Base-by-base conservation (phyloP, 2,329 filamentous ascomycete genomes). In the Lecanoromycetidae sp. region DNA sequence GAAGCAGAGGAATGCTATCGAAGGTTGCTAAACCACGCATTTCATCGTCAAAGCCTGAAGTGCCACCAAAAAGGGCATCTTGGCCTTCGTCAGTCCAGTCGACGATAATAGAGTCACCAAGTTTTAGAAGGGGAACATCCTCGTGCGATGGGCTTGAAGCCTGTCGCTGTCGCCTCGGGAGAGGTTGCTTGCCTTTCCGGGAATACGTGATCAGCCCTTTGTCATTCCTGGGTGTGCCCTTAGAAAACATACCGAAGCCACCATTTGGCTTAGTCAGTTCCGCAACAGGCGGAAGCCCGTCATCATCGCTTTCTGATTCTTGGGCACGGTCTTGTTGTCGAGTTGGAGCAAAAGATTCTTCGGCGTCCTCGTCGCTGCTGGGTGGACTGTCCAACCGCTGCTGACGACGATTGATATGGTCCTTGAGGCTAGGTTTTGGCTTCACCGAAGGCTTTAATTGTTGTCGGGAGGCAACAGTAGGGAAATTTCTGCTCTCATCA, bases 51-150 rank as follows among this genome's bases (percentile, higher is more conserved):
- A 56, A 53, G 46, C 67, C 66, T 39, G 57, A 60, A 4, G 59
- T 56, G 23, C 60, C 64, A 37, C 58, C 60, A 58, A 94, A 96
- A 19, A 94, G 70, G 13, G 70, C 69, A 15, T 90, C 79, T 60
- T 77, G 83, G 5, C 79, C 80, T 6, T 81, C 71, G 6, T 78
- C 69, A 35, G 71, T 76, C 88, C 90, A 98, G 57, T 96, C 88
- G 9, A 95, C 75, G 5, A 96, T 71, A 39, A 98, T 79, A 20
- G 78, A 85, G 63, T 98, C 91, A 42, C 84, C 82, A 22, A 90
- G 75, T 29, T 84, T 78, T 54, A 96, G 75, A 33, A 94, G 68
- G 0, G 82, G 78, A 3, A 76, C 77, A 13, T 75, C 71, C 53
- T 72, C 32, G 57, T 56, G 20, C 34, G 38, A 54, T 48, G n/a